These are phyloP conservation scores for Salix suchowensis DNA, from an alignment of 345 rosid genomes.

Conservation along the genomic window DNA sequence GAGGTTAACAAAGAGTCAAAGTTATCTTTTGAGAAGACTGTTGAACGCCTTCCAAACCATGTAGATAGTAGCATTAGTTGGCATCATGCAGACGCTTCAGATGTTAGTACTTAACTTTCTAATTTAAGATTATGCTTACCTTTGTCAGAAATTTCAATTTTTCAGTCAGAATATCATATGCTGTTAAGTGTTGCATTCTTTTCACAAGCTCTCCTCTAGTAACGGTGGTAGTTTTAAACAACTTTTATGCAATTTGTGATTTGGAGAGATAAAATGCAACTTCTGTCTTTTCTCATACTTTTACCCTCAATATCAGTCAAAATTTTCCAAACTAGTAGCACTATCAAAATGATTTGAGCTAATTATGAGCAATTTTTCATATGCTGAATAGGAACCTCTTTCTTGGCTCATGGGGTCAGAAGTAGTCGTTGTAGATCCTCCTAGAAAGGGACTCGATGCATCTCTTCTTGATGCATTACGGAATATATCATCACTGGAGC, in stretches of 20 bases:
- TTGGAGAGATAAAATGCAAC: too few species aligned
- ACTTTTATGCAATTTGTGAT: not conserved
- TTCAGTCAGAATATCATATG: not conserved
- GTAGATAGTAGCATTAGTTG: conserved; percentile 73
- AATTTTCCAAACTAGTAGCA: not conserved
- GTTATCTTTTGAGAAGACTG: conserved; percentile 79
- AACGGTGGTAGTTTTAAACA: not conserved
- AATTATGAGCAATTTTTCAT: conserved; percentile 2
- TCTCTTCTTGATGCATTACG: conserved; percentile 64
- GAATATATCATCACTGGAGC: conserved; percentile 42
- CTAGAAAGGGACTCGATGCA: conserved; percentile 83
- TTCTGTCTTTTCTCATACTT: not conserved
- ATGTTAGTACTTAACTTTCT: conserved; percentile 40
- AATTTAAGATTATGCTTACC: conserved; percentile 3
- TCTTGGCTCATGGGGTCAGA: conserved; percentile 93
- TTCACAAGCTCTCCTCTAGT: not conserved
- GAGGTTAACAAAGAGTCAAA: conserved; percentile 92
- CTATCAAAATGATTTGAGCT: conserved; percentile 3
- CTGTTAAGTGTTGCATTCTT: not conserved
- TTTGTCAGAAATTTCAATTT: not conserved
- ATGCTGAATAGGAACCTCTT: conserved; percentile 62
- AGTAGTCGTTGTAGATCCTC: conserved; percentile 86
- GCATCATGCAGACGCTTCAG: conserved; percentile 86
- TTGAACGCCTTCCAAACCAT: conserved; percentile 67
- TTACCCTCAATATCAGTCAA: not conserved